phyloP scores from a whole-genome alignment of 352 stramenopile genomes.

The Pythium rhizo-oryzae region DNA sequence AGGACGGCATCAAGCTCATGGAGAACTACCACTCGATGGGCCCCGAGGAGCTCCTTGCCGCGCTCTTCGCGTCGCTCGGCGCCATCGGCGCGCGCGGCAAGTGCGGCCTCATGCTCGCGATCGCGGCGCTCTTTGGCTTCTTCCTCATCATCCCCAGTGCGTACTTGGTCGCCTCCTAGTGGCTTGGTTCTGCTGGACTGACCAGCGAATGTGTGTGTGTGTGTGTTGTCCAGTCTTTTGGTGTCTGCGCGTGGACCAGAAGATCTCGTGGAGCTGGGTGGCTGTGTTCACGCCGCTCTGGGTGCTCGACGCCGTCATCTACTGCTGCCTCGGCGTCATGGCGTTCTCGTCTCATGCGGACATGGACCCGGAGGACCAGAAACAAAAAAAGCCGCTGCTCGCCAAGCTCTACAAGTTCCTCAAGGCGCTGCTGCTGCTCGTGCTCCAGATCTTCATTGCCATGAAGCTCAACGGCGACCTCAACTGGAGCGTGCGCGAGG shows the following conservation, averaged over 20 bases:
- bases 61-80: conserved; percentile 77
- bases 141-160: conserved; percentile 87
- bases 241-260: conserved; percentile 78
- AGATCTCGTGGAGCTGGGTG: conserved; percentile 76
- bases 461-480: conserved; percentile 83
- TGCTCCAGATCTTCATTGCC: conserved; percentile 81
- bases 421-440: conserved; percentile 75
- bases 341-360: conserved; percentile 45
- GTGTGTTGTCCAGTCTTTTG: no score
- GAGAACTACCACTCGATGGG: conserved; percentile 86
- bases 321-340: conserved; percentile 75
- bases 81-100: conserved; percentile 71
- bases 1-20: conserved; percentile 90
- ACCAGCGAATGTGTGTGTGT: no score
- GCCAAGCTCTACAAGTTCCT: conserved; percentile 84
- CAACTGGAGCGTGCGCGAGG: conserved; percentile 57
- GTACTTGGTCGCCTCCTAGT: no score
- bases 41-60: conserved; percentile 65
- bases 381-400: conserved; percentile 45
- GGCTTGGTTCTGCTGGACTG: no score
- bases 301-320: conserved; percentile 74
- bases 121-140: conserved; percentile 78
- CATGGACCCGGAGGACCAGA: conserved; percentile 65
- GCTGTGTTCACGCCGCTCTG: conserved; percentile 83
- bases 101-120: conserved; percentile 64